Base-by-base conservation (phyloP, 1,284 basidiomycete genomes). In the Cutaneotrichosporon dermatis region DNA sequence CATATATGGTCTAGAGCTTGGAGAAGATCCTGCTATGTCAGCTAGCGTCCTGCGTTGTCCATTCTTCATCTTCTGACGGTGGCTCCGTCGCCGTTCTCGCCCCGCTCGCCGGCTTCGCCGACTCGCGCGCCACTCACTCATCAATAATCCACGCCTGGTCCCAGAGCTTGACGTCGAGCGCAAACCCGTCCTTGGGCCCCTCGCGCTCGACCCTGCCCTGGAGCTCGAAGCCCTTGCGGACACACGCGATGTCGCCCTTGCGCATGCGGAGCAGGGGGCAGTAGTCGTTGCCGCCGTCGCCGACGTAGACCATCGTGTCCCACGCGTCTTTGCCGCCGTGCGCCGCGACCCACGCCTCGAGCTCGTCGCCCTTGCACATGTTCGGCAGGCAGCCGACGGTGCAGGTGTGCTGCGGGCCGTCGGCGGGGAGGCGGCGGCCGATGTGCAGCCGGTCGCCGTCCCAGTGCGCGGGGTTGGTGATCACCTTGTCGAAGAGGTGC, bases 311-410 rank as follows among this genome's bases (percentile, higher is more conserved):
- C 64, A 97, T 82, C 55, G 88, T 85, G 63, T 95, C 88, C 71
- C 83, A 98, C 4, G 69, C 60, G 6, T 77, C 75, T 39, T 81
- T 79, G 12, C 83, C 82, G n/a, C 82, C 82, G 64, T 89, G 82
- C n/a, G 85, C 80, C 2, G 80, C 79, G 46, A 95, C 81, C 80
- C 89, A 97, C 0, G 86, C 85, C 4, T 88, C 84, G 36, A 99
- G 82, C 76, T 99, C 95, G 67, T 90, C 87, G 44, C 95, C 95
- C 83, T 99, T 99, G 83, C 95, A 99, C 93, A 99, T 97, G 80
- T 99, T 99, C 9, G 89, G 84, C 59, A 87, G 87, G 81, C 95
- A 99, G 12, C 95, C 95, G 55, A 97, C 83, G 54, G 80, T 82
- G 79, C 95, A 99, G 2, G 71, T 75, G 76, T 99, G 96, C 69